Percentiles rank a stretch among this genome's conserved stretches.
phyloP scores from a whole-genome alignment of 768 basidiomycete species.

The Gloeophyllum trabeum region DNA sequence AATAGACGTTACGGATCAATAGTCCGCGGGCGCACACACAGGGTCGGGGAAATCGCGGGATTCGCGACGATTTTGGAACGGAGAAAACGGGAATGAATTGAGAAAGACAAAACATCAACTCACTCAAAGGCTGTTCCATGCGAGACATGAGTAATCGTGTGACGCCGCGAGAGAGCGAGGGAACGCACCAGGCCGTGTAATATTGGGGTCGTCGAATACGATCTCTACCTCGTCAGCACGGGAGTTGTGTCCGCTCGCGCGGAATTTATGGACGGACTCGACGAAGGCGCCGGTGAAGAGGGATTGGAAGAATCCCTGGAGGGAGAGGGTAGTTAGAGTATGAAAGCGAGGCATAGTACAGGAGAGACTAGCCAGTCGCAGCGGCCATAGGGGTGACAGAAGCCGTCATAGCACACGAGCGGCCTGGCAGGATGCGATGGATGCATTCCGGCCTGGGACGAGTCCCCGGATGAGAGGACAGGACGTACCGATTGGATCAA shows the following conservation, averaged over 20 bases:
- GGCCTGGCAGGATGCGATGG: neutral
- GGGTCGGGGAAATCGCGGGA: too few relatives aligned
- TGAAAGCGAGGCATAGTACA: too few relatives aligned
- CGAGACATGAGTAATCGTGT: constrained; percentile 7
- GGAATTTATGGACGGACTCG: constrained; percentile 33
- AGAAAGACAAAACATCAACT: constrained; percentile 19
- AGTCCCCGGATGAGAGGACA: neutral
- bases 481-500: constrained; percentile 74
- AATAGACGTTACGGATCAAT: too few relatives aligned
- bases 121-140: constrained; percentile 87
- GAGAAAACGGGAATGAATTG: neutral
- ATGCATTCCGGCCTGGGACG: too few relatives aligned
- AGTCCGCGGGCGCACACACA: too few relatives aligned
- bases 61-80: too few relatives aligned
- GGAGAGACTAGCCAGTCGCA: too few relatives aligned
- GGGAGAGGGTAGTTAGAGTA: too few relatives aligned
- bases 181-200: constrained; percentile 70
- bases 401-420: neutral
- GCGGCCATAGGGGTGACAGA: too few relatives aligned
- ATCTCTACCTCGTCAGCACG: constrained; percentile 51
- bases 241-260: constrained; percentile 7
- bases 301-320: constrained; percentile 77
- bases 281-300: constrained; percentile 76
- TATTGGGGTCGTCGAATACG: constrained; percentile 76
- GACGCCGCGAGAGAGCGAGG: constrained; percentile 1